Conservation (phyloP, 208 protist genomes). For the Trypanosoma lewisi region DNA sequence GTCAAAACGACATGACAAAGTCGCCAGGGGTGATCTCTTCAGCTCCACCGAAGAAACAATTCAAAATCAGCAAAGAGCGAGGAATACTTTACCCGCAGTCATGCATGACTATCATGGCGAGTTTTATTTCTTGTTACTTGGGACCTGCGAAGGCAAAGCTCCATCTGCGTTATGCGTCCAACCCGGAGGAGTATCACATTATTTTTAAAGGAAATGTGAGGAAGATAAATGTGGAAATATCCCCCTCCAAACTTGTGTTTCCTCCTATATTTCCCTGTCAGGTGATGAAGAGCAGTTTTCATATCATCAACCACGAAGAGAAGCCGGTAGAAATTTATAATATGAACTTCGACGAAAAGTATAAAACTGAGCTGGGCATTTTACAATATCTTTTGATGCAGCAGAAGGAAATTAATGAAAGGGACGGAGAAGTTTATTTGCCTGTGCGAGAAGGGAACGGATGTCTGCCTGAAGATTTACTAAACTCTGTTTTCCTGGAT, state of each 20-base stretch:
- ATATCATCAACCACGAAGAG: slow-evolving; percentile 84
- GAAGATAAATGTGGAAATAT: slow-evolving; percentile 39
- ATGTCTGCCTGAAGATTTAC: slow-evolving; percentile 56
- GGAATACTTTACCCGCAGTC: slow-evolving; percentile 72
- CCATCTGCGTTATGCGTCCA: slow-evolving; percentile 58
- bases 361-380: slow-evolving; percentile 64
- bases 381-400: slow-evolving; percentile 40
- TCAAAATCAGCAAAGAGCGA: slow-evolving; percentile 61
- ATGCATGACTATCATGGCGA: slow-evolving; percentile 55
- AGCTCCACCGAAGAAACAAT: slow-evolving; percentile 30
- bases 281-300: slow-evolving; percentile 54
- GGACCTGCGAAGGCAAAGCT: slow-evolving; percentile 32
- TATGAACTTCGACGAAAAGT: slow-evolving; percentile 72
- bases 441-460: slow-evolving; percentile 61
- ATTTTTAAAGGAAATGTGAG: slow-evolving; percentile 36
- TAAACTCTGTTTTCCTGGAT: slow-evolving; percentile 60
- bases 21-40: no score
- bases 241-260: slow-evolving; percentile 54
- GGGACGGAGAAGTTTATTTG: slow-evolving; percentile 52
- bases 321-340: slow-evolving; percentile 87
- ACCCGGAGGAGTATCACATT: slow-evolving; percentile 53
- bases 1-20: no score
- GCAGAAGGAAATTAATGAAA: neutral
- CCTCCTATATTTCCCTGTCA: slow-evolving; percentile 75
- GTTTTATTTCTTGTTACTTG: slow-evolving; percentile 48